Conservation (phyloP, 2,329 filamentous ascomycete genomes). For the Niveomyces coronatus region DNA sequence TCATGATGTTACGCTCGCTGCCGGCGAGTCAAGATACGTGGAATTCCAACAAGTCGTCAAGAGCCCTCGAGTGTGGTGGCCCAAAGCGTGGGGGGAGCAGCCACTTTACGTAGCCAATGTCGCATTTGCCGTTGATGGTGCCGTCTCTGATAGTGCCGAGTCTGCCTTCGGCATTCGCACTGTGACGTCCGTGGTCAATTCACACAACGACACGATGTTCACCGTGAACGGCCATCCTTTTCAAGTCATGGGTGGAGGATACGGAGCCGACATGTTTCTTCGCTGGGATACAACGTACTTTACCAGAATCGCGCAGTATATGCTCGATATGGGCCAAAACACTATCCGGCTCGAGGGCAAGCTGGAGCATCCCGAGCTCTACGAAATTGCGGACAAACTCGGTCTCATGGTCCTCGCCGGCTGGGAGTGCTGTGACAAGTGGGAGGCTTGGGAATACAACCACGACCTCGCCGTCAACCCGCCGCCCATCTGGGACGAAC, state of each 20-base stretch:
- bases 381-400: slow-evolving; percentile 46
- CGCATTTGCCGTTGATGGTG: slow-evolving; percentile 19
- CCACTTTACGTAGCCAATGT: slow-evolving; percentile 35
- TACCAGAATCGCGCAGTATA: slow-evolving; percentile 37
- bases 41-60: slow-evolving; percentile 23
- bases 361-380: slow-evolving; percentile 51
- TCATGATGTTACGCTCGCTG: slow-evolving; percentile 24
- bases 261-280: slow-evolving; percentile 51
- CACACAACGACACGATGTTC: slow-evolving; percentile 44
- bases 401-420: slow-evolving; percentile 53
- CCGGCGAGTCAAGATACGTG: slow-evolving; percentile 29
- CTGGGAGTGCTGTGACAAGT: slow-evolving; percentile 60
- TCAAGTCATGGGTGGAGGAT: slow-evolving; percentile 50
- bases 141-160: slow-evolving; percentile 19
- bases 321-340: slow-evolving; percentile 52
- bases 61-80: slow-evolving; percentile 50
- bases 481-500: slow-evolving; percentile 33
- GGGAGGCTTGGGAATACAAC: slow-evolving; percentile 55
- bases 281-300: slow-evolving; percentile 43
- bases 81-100: slow-evolving; percentile 46
- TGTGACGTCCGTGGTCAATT: slow-evolving; percentile 40
- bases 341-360: slow-evolving; percentile 55
- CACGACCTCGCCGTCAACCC: slow-evolving; percentile 33
- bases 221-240: slow-evolving; percentile 46
- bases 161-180: slow-evolving; percentile 20